A percentile compares a stretch with the other conserved stretches of the same genome.
These are phyloP conservation scores for Solanum hybrid DNA, from an alignment of 305 asterid genomes.

Conservation along the genomic window DNA sequence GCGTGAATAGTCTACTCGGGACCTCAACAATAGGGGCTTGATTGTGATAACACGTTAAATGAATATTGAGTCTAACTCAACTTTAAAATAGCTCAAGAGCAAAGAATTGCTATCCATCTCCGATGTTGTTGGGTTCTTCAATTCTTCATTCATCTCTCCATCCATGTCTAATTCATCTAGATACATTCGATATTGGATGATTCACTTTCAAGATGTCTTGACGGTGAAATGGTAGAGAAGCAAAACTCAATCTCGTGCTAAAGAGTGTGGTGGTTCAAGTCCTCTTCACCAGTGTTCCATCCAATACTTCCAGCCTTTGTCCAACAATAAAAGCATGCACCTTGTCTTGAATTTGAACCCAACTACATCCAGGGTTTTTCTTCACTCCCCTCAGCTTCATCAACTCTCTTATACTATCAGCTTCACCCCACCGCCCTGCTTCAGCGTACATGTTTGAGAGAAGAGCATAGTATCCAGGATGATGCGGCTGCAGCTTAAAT, in stretches of 20 bases:
- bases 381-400: constrained; percentile 58
- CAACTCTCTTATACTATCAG: constrained; percentile 57
- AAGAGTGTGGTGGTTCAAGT: background rate
- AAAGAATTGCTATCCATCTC: background rate
- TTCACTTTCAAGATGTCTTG: background rate
- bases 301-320: constrained; percentile 29
- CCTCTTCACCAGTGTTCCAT: background rate
- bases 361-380: constrained; percentile 82
- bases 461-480: constrained; percentile 64
- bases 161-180: background rate
- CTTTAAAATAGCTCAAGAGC: background rate
- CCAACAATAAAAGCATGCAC: constrained; percentile 43
- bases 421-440: constrained; percentile 79
- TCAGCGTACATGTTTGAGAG: constrained; percentile 70
- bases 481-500: constrained; percentile 44
- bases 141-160: background rate
- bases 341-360: constrained; percentile 51
- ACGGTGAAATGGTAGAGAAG: background rate
- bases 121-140: background rate
- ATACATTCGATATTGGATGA: background rate
- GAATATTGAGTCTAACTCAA: background rate
- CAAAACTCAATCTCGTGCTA: background rate
- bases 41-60: background rate
- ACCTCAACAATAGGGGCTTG: background rate
- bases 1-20: background rate